A percentile compares a stretch with the other conserved stretches of the same genome.
These are phyloP conservation scores for Wallemia hederae DNA, from an alignment of 1,284 basidiomycete genomes.

Conservation along the genomic window DNA sequence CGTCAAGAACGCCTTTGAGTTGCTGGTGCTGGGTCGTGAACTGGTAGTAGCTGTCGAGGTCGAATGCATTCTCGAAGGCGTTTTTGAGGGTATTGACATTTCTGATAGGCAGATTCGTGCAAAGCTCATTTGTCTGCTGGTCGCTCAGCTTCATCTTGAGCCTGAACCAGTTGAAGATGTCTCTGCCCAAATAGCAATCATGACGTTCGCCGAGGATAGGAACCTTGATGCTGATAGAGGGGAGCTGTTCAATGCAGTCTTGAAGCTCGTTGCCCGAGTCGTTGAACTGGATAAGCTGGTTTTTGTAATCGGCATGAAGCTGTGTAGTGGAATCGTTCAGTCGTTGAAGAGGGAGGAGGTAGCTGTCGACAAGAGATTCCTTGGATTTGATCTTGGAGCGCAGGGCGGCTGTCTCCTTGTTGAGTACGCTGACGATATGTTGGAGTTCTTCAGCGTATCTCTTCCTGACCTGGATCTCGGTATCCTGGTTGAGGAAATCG, in stretches of 20 bases:
- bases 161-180: constrained; percentile 12
- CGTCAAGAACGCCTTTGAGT: neutral
- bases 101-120: neutral
- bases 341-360: neutral
- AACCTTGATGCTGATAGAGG: neutral
- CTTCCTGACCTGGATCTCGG: neutral
- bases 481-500: neutral
- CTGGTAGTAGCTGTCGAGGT: neutral
- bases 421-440: neutral
- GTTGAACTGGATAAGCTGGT: neutral
- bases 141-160: constrained; percentile 20
- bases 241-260: neutral
- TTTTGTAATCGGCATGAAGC: neutral
- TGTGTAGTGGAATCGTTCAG: neutral
- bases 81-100: neutral
- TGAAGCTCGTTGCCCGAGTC: neutral
- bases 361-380: neutral
- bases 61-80: neutral
- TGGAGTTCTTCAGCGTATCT: neutral
- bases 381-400: neutral
- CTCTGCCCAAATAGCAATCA: neutral
- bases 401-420: neutral
- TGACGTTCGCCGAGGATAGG: neutral
- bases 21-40: neutral
- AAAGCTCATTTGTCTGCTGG: neutral